Percentiles rank a stretch among this genome's conserved stretches.
phyloP scores from a whole-genome alignment of 768 basidiomycete genomes.

The Clitopilus hobsonii region DNA sequence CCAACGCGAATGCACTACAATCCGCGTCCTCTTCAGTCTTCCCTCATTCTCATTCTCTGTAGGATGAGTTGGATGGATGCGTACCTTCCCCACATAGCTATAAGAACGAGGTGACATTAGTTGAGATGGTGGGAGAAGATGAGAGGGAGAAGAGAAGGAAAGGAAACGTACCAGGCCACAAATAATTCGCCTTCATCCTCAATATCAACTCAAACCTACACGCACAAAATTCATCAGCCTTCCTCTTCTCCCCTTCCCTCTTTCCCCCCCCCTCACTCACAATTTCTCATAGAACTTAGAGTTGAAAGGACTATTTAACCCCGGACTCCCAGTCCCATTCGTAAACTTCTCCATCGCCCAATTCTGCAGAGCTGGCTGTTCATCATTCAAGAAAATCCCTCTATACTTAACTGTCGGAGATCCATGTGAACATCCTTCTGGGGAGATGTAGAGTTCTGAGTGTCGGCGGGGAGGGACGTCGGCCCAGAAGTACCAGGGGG shows the following conservation, averaged over 20 bases:
- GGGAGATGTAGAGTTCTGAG: slow-evolving; percentile 40
- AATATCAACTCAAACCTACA: slow-evolving; percentile 62
- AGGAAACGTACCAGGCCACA: slow-evolving; percentile 55
- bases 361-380: slow-evolving; percentile 65
- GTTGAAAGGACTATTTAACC: slow-evolving; percentile 57
- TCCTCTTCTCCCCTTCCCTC: too few species aligned
- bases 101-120: not conserved
- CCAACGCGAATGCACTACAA: slow-evolving; percentile 48
- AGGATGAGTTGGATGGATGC: slow-evolving; percentile 3
- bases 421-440: slow-evolving; percentile 51
- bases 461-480: slow-evolving; percentile 61
- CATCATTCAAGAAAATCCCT: slow-evolving; percentile 74
- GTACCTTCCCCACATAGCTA: slow-evolving; percentile 39
- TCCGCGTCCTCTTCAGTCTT: too few species aligned
- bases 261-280: slow-evolving; percentile 29
- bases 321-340: slow-evolving; percentile 48
- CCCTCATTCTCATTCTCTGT: too few species aligned
- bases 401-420: slow-evolving; percentile 66
- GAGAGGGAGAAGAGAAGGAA: slow-evolving; percentile 8
- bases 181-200: slow-evolving; percentile 62
- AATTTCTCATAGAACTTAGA: slow-evolving; percentile 53
- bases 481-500: slow-evolving; percentile 73
- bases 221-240: not conserved
- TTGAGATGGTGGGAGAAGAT: not conserved
- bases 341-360: slow-evolving; percentile 72